These are phyloP conservation scores for Rutidosis leptorrhynchoides DNA, from an alignment of 129 eudicot species.

Conservation along the genomic window DNA sequence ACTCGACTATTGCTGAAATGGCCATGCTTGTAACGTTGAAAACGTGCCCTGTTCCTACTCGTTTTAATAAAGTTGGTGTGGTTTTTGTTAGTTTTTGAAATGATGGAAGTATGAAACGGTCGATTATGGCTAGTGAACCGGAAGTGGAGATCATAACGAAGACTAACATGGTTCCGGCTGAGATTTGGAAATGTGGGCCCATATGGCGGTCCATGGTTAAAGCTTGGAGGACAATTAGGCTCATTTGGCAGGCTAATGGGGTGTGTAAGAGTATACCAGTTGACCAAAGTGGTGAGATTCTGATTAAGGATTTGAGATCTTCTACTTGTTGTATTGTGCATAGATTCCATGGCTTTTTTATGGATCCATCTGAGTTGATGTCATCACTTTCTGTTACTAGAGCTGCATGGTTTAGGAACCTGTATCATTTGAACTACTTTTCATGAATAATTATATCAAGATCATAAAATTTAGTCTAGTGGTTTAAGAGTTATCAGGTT, in stretches of 20 bases:
- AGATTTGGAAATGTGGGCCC: conserved; percentile 43
- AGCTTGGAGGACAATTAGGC: conserved; percentile 56
- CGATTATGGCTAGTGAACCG: conserved; percentile 31
- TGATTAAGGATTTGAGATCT: conserved; percentile 41
- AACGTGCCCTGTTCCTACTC: conserved; percentile 60
- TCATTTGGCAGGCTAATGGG: conserved; percentile 44
- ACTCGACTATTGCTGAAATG: conserved; percentile 50
- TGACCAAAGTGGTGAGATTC: conserved; percentile 48
- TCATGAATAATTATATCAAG: not conserved
- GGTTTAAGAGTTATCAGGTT: too few relatives aligned
- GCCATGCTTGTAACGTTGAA: conserved; percentile 53
- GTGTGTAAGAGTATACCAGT: conserved; percentile 42
- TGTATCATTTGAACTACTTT: conserved; percentile 18
- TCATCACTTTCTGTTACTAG: conserved; percentile 22
- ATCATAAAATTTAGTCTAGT: too few relatives aligned
- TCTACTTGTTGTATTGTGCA: conserved; percentile 46
- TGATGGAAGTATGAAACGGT: conserved; percentile 37
- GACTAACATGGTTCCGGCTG: conserved; percentile 51
- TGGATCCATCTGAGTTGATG: conserved; percentile 15
- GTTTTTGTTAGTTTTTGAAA: conserved; percentile 30
- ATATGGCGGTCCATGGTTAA: conserved; percentile 50
- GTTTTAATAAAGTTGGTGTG: conserved; percentile 41
- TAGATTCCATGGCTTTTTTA: conserved; percentile 36
- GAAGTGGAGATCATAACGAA: conserved; percentile 40
- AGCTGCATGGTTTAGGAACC: conserved; percentile 41